Conservation (phyloP, 169 alveolate genomes). For the Cryptosporidium tyzzeri region DNA sequence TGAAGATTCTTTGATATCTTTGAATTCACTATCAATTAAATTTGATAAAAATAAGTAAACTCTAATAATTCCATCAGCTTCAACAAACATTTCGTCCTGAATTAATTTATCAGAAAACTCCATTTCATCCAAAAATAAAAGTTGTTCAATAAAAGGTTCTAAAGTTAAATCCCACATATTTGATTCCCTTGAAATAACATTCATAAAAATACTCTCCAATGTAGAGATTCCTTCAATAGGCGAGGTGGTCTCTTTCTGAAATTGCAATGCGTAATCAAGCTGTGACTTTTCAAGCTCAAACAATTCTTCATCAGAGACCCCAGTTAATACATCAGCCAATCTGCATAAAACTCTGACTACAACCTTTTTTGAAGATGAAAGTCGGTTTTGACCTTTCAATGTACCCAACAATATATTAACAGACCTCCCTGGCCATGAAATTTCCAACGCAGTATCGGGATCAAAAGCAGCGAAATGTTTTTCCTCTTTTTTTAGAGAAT, state of each 20-base stretch:
- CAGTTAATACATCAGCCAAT: slow-evolving; percentile 50
- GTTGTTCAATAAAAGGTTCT: slow-evolving; percentile 50
- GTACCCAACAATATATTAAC: slow-evolving; percentile 35
- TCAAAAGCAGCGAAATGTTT: slow-evolving; percentile 67
- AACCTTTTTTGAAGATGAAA: slow-evolving; percentile 57
- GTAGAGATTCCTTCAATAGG: slow-evolving; percentile 25
- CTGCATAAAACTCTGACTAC: slow-evolving; percentile 59
- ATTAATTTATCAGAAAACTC: slow-evolving; percentile 39
- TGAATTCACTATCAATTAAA: slow-evolving; percentile 6
- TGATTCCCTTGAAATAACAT: slow-evolving; percentile 44
- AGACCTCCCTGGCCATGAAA: slow-evolving; percentile 72
- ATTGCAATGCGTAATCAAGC: slow-evolving; percentile 22
- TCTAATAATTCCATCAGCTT: slow-evolving; percentile 45
- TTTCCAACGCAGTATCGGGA: slow-evolving; percentile 68
- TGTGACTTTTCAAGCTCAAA: slow-evolving; percentile 46
- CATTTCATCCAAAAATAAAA: slow-evolving; percentile 61
- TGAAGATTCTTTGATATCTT: neutral
- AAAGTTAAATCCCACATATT: slow-evolving; percentile 59
- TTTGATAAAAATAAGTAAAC: slow-evolving; percentile 32
- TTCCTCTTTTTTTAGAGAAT: slow-evolving; percentile 70
- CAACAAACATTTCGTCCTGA: slow-evolving; percentile 37
- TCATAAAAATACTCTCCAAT: slow-evolving; percentile 39
- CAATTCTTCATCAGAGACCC: slow-evolving; percentile 39
- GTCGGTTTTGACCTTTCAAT: slow-evolving; percentile 63
- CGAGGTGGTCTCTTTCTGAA: slow-evolving; percentile 18